phyloP scores from a whole-genome alignment of 305 asterid genomes.

The Fraxinus paxiana region DNA sequence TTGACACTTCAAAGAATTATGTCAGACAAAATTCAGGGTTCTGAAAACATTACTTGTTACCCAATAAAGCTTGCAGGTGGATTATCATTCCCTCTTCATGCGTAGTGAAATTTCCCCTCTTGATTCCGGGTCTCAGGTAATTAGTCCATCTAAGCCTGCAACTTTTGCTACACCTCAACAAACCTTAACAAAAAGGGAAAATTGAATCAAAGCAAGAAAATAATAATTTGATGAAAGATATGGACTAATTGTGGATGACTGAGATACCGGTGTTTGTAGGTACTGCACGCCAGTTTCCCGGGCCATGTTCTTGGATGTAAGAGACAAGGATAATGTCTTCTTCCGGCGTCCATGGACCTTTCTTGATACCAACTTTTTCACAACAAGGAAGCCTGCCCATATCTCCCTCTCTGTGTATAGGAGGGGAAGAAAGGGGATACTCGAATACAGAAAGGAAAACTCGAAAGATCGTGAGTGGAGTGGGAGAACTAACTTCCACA shows the following conservation, averaged over 20 bases:
- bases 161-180: constrained; percentile 49
- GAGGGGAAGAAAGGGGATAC: neutral
- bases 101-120: constrained; percentile 49
- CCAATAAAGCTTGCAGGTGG: constrained; percentile 48
- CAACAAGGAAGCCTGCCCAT: constrained; percentile 32
- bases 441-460: neutral
- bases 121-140: constrained; percentile 48
- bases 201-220: neutral
- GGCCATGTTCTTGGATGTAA: constrained; percentile 27
- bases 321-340: constrained; percentile 26
- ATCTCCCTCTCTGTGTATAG: neutral
- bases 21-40: neutral
- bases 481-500: neutral
- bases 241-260: neutral
- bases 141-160: constrained; percentile 53
- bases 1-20: neutral
- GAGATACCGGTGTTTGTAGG: constrained; percentile 21
- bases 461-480: neutral
- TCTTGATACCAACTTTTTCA: constrained; percentile 26
- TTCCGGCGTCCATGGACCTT: constrained; percentile 32
- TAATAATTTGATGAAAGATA: neutral
- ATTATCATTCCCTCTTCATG: constrained; percentile 52
- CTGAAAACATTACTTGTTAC: constrained; percentile 42
- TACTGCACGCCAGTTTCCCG: constrained; percentile 27
- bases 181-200: constrained; percentile 20